Evolutionary conservation across 2,329 filamentous ascomycete genomes (phyloP), one percentile per base, ranked within the genome.

Genomic region (Byssochlamys sp.): DNA sequence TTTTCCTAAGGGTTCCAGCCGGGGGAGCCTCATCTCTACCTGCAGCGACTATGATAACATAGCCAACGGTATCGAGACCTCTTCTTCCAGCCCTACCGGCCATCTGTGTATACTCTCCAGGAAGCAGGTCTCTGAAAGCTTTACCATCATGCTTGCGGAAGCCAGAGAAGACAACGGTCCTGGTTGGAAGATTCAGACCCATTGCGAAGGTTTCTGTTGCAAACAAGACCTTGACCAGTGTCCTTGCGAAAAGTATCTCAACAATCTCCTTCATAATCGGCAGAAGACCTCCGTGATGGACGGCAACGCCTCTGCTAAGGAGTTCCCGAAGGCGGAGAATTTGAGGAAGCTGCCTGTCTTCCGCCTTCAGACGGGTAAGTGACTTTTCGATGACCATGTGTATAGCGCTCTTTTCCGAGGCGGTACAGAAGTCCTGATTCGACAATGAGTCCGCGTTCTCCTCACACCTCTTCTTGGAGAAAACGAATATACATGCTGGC

Each of bases 41-140:
- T 0, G 89, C 79, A 48, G 80, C 86, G 14, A 96, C 91, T 58
- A 99, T 91, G 63, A 99, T 95, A 65, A 97, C 92, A 5, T 89
- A 94, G 2, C 94, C 94, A 25, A 96, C 91, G 4, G 87, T 86
- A 70, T 99, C 94, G 12, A 97, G 82, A 65, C 94, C 94, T 80
- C 94, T 85, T 66, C 94, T 87, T 54, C 94, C 94, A 55, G 94
- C 94, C 76, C 94, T 84, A 33, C 94, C 94, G 26, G 94, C 92
- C 94, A 99, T 99, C 67, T 99, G 94, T 1, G 94, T 99, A 70
- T 99, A 99, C 71, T 99, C 94, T 14, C 94, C 94, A 0, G 94
- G 91, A 0, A 96, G 80, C 0, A 99, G 79, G 69, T 96, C 94
- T 63, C 94, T 83, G 77, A 97, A 97, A 3, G 84, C 84, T 65